Evolutionary conservation across 2,329 filamentous ascomycete species (phyloP).

Genomic region (Phialemonium atrogriseum): DNA sequence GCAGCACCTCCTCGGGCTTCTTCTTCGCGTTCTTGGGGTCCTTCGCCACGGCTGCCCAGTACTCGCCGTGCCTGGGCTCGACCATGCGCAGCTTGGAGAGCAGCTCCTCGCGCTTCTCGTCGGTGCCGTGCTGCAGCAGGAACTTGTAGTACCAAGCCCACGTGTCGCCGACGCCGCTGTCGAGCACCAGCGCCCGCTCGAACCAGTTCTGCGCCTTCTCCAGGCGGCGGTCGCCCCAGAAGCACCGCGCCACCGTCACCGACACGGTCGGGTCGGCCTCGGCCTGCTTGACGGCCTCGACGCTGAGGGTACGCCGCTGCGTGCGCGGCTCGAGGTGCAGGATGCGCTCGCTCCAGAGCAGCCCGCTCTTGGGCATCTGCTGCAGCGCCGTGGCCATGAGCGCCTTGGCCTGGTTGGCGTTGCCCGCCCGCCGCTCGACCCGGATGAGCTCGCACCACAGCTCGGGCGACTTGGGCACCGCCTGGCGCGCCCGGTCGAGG

Average conservation of each 20-base stretch:
- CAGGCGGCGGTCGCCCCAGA: constrained; percentile 86
- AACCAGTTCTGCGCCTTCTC: constrained; percentile 98
- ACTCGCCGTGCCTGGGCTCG: constrained; percentile 87
- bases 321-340: constrained; percentile 89
- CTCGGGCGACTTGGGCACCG: constrained; percentile 74
- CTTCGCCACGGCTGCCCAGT: constrained; percentile 83
- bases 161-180: constrained; percentile 80
- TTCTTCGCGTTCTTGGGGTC: constrained; percentile 72
- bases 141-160: constrained; percentile 99
- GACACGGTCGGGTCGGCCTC: constrained; percentile 87
- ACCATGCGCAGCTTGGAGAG: constrained; percentile 70
- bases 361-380: constrained; percentile 78
- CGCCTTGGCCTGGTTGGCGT: constrained; percentile 74
- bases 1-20: constrained; percentile 71
- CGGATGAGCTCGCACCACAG: constrained; percentile 93
- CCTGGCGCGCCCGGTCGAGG: constrained; percentile 81
- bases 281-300: constrained; percentile 95
- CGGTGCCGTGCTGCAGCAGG: constrained; percentile 81
- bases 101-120: constrained; percentile 84
- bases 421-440: constrained; percentile 80
- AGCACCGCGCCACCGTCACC: constrained; percentile 86
- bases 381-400: constrained; percentile 92
- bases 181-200: constrained; percentile 83
- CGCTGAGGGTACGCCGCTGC: constrained; percentile 80
- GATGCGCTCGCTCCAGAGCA: constrained; percentile 91